Evolutionary conservation across 352 stramenopile genomes (phyloP).

Genomic region (Pythium pyrilobum): DNA sequence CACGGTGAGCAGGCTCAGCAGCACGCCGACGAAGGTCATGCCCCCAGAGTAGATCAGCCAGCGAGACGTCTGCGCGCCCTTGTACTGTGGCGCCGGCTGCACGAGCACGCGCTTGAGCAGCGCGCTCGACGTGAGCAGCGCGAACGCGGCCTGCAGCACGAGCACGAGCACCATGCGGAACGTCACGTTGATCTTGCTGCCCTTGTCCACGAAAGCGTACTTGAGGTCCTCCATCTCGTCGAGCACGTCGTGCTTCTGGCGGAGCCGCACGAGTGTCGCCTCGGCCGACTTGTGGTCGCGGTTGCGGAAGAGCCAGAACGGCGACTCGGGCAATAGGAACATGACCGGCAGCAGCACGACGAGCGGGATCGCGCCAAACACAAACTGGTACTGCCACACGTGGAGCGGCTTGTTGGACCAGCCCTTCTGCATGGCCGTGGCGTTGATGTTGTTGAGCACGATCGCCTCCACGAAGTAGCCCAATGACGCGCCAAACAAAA

Average conservation of each 20-base stretch:
- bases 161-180: conserved; percentile 69
- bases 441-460: conserved; percentile 68
- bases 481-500: conserved; percentile 60
- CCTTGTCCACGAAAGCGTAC: conserved; percentile 63
- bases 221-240: conserved; percentile 71
- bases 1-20: conserved; percentile 70
- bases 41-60: conserved; percentile 79
- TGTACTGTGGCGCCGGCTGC: conserved; percentile 32
- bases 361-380: conserved; percentile 67
- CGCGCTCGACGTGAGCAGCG: conserved; percentile 60
- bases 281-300: conserved; percentile 67
- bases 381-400: conserved; percentile 77
- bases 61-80: conserved; percentile 54
- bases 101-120: conserved; percentile 64
- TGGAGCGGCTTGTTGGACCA: conserved; percentile 69
- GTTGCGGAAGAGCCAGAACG: conserved; percentile 71
- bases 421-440: conserved; percentile 46
- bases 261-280: conserved; percentile 51
- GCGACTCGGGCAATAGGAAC: conserved; percentile 71
- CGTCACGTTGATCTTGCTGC: conserved; percentile 50
- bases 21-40: conserved; percentile 62
- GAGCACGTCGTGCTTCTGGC: conserved; percentile 78
- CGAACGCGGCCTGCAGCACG: conserved; percentile 58
- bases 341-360: conserved; percentile 50
- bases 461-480: conserved; percentile 77